Evolutionary conservation across 108 stramenopile genomes (phyloP), one percentile per base, ranked within the genome.

Genomic region (Skeletonema costatum): DNA sequence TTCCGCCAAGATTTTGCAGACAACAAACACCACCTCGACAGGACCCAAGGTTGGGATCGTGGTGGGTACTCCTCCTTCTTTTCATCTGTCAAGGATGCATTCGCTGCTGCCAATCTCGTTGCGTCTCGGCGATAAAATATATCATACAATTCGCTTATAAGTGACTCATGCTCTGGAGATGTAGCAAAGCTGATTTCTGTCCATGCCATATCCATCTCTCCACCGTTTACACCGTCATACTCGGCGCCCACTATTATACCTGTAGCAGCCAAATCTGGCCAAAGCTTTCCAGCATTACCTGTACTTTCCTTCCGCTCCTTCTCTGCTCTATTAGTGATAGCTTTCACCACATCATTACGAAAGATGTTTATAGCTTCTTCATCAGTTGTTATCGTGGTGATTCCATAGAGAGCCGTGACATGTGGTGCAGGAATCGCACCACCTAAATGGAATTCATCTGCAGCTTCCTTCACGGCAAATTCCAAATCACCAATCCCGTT

Each of bases 141-240:
- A 60, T 60, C 64, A 38, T 75, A 41, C 4, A 79, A 21, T 16
- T 67, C 65, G 36, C 70, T 63, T 25, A 84, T 60, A 5, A 84
- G 33, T 31, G 41, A 32, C 51, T 84, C 83, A 44, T 84, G 77
- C 46, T 79, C 78, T 17, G 65, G 63, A 19, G 83, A 39, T 14
- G 82, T 83, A 11, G 70, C 73, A 14, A 83, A 50, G 2, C 44
- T 44, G 0, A 83, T 59, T 68, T 83, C 82, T 31, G 71, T 71
- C 82, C 82, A 83, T 21, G 82, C 82, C 82, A 83, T 83, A 35
- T 73, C 70, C 82, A 83, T 83, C n/a, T 59, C 68, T 42, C 76
- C 77, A 21, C 76, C 77, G 30, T 78, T 51, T 1, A 83, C 66
- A 12, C 82, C 77, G 51, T 83, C 77, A 30, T 69, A 78, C 31